Conservation (phyloP, 2,329 filamentous ascomycete species). For the Hymenoscyphus salicellus region DNA sequence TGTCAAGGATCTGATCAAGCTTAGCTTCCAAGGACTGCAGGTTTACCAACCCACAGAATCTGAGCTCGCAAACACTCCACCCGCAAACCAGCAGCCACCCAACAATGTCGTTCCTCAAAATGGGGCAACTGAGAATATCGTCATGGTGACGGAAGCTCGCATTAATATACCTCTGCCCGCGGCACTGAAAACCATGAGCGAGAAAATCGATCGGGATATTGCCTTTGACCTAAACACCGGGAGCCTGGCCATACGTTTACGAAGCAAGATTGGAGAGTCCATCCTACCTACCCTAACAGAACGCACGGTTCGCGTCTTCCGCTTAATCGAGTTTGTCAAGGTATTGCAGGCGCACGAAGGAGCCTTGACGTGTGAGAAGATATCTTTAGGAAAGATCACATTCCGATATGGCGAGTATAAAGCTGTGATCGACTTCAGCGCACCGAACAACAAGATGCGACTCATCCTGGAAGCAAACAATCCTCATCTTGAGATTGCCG, state of each 20-base stretch:
- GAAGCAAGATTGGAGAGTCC: slow-evolving; percentile 32
- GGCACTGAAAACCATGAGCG: slow-evolving; percentile 28
- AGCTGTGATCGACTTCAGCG: slow-evolving; percentile 57
- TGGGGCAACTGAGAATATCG: slow-evolving; percentile 23
- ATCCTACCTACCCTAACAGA: slow-evolving; percentile 32
- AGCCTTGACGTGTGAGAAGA: slow-evolving; percentile 55
- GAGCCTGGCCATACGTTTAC: slow-evolving; percentile 34
- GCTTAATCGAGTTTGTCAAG: slow-evolving; percentile 67
- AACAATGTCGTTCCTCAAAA: neutral
- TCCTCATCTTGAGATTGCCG: slow-evolving; percentile 63
- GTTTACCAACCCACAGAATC: slow-evolving; percentile 6
- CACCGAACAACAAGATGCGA: slow-evolving; percentile 47
- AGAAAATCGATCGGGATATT: slow-evolving; percentile 35
- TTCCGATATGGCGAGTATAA: slow-evolving; percentile 65
- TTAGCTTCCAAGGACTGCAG: slow-evolving; percentile 49
- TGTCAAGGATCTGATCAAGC: slow-evolving; percentile 50
- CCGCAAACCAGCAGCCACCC: neutral
- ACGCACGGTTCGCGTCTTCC: slow-evolving; percentile 56
- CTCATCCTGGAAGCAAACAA: slow-evolving; percentile 61
- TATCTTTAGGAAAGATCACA: slow-evolving; percentile 60
- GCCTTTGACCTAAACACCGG: slow-evolving; percentile 32
- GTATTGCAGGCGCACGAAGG: slow-evolving; percentile 57
- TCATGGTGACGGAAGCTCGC: slow-evolving; percentile 35
- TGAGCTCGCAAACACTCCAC: neutral
- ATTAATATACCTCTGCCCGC: slow-evolving; percentile 30